A percentile compares a stretch with the other conserved stretches of the same genome.
Conservation (phyloP, 352 stramenopile species). For the Hyaloperonospora brassicae region DNA sequence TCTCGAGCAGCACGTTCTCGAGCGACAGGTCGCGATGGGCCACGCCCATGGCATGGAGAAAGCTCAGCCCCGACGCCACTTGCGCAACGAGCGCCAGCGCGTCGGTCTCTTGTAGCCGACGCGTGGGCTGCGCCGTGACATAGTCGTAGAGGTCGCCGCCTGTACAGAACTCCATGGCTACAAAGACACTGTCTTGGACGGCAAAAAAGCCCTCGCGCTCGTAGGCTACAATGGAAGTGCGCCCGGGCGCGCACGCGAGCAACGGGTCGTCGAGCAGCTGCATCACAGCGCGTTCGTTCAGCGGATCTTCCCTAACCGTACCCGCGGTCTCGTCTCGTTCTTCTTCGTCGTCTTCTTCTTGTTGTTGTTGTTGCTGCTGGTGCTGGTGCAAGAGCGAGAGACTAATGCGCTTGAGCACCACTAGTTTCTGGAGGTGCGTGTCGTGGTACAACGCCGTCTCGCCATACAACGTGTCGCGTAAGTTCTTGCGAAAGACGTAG, state of each 20-base stretch:
- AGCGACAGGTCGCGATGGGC: slow-evolving; percentile 51
- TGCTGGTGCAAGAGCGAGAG: slow-evolving; percentile 20
- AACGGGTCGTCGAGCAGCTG: slow-evolving; percentile 28
- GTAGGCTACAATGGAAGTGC: slow-evolving; percentile 36
- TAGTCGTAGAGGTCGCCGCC: slow-evolving; percentile 52
- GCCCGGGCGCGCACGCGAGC: slow-evolving; percentile 17
- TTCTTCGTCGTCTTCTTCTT: background rate
- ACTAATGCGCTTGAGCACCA: slow-evolving; percentile 53
- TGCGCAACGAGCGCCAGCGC: slow-evolving; percentile 33
- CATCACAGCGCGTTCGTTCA: slow-evolving; percentile 41
- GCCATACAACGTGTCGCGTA: slow-evolving; percentile 45
- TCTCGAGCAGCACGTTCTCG: slow-evolving; percentile 48
- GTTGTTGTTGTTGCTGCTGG: slow-evolving; percentile 17
- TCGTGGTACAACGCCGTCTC: slow-evolving; percentile 48
- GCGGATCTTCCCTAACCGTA: slow-evolving; percentile 31
- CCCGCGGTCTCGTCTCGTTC: background rate
- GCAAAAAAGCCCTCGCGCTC: slow-evolving; percentile 35
- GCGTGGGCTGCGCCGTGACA: slow-evolving; percentile 25
- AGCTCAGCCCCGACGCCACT: slow-evolving; percentile 31
- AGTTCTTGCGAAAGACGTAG: slow-evolving; percentile 28
- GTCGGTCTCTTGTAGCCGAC: slow-evolving; percentile 28
- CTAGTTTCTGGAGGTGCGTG: slow-evolving; percentile 19
- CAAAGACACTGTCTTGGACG: slow-evolving; percentile 32
- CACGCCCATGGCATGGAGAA: slow-evolving; percentile 39
- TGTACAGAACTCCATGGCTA: slow-evolving; percentile 59